These are phyloP conservation scores for Russula virescens DNA, from an alignment of 768 basidiomycete species.

Conservation along the genomic window DNA sequence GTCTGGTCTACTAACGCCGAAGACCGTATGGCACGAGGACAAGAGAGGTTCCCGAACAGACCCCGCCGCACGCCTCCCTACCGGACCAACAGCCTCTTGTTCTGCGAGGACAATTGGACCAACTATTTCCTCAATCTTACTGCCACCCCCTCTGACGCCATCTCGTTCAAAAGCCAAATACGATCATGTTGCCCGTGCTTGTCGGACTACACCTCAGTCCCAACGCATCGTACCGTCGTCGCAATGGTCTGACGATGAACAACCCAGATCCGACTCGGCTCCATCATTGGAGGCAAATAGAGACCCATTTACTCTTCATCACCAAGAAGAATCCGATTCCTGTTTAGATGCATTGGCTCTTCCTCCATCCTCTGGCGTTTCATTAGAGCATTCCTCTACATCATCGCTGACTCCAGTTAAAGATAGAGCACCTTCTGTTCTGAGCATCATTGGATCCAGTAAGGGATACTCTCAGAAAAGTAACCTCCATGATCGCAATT, in stretches of 20 bases:
- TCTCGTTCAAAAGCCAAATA: conserved; percentile 2
- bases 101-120: background rate
- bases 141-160: conserved; percentile 7
- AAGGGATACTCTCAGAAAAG: background rate
- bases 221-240: conserved; percentile 21
- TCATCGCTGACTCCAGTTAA: background rate
- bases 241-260: conserved; percentile 17
- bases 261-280: background rate
- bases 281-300: background rate
- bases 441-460: background rate
- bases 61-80: background rate
- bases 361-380: background rate
- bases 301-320: background rate
- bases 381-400: background rate
- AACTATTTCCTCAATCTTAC: background rate
- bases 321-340: background rate
- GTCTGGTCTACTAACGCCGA: conserved; percentile 4
- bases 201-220: conserved; percentile 14
- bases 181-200: background rate
- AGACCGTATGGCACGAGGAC: background rate
- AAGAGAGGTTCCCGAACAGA: background rate
- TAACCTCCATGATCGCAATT: background rate
- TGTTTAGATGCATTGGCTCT: background rate
- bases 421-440: background rate
- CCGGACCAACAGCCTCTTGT: background rate